Percentiles rank a stretch among this genome's conserved stretches.
Evolutionary conservation across 257 asterid genomes (phyloP).

Genomic region (Paulownia fortunei): DNA sequence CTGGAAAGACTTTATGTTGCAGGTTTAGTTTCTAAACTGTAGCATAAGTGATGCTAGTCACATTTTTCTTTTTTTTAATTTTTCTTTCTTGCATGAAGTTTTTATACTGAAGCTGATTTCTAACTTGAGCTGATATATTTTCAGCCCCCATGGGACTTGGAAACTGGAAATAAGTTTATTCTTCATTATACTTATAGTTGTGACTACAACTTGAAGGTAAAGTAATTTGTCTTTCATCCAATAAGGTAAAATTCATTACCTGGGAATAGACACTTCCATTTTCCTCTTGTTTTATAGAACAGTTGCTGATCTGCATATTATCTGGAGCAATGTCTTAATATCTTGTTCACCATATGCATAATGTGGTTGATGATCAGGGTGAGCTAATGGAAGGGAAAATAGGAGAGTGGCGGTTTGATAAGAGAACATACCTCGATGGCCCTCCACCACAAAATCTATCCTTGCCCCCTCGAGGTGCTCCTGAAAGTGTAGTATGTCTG

Average conservation of each 20-base stretch:
- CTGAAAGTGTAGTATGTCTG: slow-evolving; percentile 63
- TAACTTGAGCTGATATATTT: slow-evolving; percentile 5
- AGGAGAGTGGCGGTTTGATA: slow-evolving; percentile 71
- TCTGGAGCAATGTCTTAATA: neutral
- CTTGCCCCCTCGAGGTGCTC: slow-evolving; percentile 64
- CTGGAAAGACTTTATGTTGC: slow-evolving; percentile 57
- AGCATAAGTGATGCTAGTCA: neutral
- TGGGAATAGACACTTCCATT: neutral
- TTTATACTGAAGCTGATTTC: neutral
- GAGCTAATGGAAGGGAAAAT: slow-evolving; percentile 43
- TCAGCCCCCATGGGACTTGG: slow-evolving; percentile 75
- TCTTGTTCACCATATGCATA: neutral
- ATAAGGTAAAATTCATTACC: neutral
- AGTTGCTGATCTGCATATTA: neutral
- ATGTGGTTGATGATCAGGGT: slow-evolving; percentile 46
- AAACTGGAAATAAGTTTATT: slow-evolving; percentile 47
- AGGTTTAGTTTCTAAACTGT: slow-evolving; percentile 44
- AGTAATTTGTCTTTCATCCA: neutral
- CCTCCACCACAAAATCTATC: slow-evolving; percentile 61
- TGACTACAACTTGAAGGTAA: slow-evolving; percentile 60
- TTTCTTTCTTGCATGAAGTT: neutral
- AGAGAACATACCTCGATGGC: slow-evolving; percentile 43
- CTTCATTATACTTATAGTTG: slow-evolving; percentile 64
- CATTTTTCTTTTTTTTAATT: neutral
- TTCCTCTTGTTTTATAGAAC: neutral